Conservation (phyloP, 2,329 filamentous ascomycete genomes). For the Capronia epimyces region DNA sequence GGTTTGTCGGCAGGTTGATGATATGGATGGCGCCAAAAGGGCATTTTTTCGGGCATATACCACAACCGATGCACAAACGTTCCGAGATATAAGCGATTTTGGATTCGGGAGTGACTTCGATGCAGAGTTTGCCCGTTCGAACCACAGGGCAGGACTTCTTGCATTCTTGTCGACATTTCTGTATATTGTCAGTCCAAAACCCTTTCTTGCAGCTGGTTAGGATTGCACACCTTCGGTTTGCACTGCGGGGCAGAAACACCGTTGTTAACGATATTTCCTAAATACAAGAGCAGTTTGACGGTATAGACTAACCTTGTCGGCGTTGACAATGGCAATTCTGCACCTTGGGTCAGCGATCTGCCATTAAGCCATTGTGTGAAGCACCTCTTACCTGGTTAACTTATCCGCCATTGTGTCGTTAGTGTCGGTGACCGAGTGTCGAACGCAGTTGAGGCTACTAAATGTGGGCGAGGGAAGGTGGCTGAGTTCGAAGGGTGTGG, state of each 20-base stretch:
- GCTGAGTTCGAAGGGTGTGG: neutral
- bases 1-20: constrained; percentile 99
- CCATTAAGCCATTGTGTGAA: constrained; percentile 13
- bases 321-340: constrained; percentile 98
- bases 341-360: constrained; percentile 16
- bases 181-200: constrained; percentile 29
- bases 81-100: constrained; percentile 98
- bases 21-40: constrained; percentile 98
- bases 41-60: constrained; percentile 99
- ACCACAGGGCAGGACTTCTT: constrained; percentile 98
- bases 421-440: constrained; percentile 9
- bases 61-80: constrained; percentile 91
- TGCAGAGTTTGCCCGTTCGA: constrained; percentile 93
- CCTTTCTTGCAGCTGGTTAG: neutral
- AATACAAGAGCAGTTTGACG: constrained; percentile 30
- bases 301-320: constrained; percentile 65
- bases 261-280: constrained; percentile 37
- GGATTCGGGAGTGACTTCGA: constrained; percentile 81
- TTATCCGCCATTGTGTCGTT: constrained; percentile 73
- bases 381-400: constrained; percentile 72
- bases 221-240: constrained; percentile 68
- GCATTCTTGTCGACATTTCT: constrained; percentile 99
- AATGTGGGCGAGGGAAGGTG: neutral
- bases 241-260: constrained; percentile 52
- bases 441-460: neutral